phyloP scores from a whole-genome alignment of 116 monocot species.

The Iris pallida region DNA sequence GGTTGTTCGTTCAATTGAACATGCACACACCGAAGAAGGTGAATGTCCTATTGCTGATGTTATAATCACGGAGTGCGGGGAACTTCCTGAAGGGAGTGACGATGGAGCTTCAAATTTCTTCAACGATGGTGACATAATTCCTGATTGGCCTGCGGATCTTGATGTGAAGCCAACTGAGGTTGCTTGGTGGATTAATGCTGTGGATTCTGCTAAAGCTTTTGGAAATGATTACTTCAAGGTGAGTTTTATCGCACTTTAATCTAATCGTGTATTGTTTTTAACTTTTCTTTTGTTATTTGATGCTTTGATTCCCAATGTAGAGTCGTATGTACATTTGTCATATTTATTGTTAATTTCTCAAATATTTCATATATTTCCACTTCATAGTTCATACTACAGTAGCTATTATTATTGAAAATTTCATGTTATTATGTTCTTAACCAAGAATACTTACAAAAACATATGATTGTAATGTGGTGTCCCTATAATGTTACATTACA shows the following conservation, averaged over 20 bases:
- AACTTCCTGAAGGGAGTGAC: slow-evolving; percentile 56
- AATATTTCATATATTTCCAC: neutral
- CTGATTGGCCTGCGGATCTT: slow-evolving; percentile 89
- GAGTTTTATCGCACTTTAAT: neutral
- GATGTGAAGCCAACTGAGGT: slow-evolving; percentile 54
- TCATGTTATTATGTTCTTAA: neutral
- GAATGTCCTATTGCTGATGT: slow-evolving; percentile 62
- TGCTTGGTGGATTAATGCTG: slow-evolving; percentile 82
- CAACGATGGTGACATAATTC: slow-evolving; percentile 77
- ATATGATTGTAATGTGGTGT: neutral
- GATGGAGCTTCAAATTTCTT: slow-evolving; percentile 76
- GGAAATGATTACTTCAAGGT: slow-evolving; percentile 86
- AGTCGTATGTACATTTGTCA: neutral
- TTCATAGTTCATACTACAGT: too few relatives aligned
- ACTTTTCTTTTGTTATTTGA: neutral
- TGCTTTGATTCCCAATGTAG: neutral
- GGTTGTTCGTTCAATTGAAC: slow-evolving; percentile 78
- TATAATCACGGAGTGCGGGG: slow-evolving; percentile 66
- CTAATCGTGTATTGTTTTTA: neutral
- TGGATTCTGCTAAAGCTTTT: slow-evolving; percentile 61
- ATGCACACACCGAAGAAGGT: slow-evolving; percentile 47
- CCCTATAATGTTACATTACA: too few relatives aligned
- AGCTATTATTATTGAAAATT: too few relatives aligned
- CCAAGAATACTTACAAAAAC: neutral
- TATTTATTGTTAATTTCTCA: neutral